These are phyloP conservation scores for Stentor coeruleus DNA, from an alignment of 73 alveolate genomes.

Conservation along the genomic window DNA sequence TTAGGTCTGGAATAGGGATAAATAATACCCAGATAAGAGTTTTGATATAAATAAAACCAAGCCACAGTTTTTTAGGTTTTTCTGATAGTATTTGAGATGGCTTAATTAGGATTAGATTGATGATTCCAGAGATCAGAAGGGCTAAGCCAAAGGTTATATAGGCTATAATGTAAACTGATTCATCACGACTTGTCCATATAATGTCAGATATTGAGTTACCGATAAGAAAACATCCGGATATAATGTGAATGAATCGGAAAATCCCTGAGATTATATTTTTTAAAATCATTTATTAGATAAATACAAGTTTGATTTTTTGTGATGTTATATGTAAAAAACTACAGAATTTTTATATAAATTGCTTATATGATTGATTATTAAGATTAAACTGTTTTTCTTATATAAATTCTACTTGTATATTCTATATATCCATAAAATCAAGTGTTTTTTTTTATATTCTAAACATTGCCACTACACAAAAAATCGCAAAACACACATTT, in stretches of 20 bases:
- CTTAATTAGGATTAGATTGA: not conserved
- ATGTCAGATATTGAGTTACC: not conserved
- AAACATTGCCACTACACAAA: no score
- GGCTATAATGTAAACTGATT: not conserved
- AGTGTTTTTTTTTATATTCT: no score
- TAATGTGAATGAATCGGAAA: not conserved
- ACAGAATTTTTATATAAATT: no score
- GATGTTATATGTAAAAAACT: no score
- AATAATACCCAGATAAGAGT: not conserved
- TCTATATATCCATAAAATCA: no score
- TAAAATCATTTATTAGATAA: no score
- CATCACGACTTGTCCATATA: not conserved
- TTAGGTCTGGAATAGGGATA: slow-evolving; percentile 10
- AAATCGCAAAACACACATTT: no score
- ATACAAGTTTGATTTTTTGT: no score
- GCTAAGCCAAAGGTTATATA: not conserved
- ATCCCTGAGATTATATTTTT: not conserved
- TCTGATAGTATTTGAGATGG: not conserved
- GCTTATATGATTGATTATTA: no score
- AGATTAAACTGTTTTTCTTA: no score
- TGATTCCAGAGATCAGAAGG: not conserved
- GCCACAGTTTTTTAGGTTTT: not conserved
- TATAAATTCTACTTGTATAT: no score
- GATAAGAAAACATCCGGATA: slow-evolving; percentile 8
- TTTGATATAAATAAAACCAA: not conserved